phyloP scores from a whole-genome alignment of 176 grass and related monocot species.

The Melocanna baccifera region DNA sequence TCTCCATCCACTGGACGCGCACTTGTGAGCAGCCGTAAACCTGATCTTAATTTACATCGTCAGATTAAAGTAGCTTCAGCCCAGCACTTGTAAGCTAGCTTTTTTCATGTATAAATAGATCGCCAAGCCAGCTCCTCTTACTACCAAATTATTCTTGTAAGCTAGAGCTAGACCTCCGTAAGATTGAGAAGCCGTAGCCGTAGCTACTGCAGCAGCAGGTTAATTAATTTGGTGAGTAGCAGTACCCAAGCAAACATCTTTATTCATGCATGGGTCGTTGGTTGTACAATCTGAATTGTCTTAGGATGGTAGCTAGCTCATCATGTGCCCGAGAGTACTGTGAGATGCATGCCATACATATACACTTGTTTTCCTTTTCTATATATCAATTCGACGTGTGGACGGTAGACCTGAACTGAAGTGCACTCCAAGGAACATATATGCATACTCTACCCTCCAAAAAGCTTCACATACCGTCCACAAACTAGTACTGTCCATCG shows the following conservation, averaged over 20 bases:
- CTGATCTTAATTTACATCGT: constrained; percentile 2
- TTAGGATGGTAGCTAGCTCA: background rate
- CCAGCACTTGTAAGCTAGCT: background rate
- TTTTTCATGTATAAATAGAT: background rate
- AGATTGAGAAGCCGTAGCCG: background rate
- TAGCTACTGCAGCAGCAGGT: background rate
- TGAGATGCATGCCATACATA: background rate
- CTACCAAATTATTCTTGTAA: background rate
- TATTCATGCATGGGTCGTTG: background rate
- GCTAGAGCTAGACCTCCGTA: background rate
- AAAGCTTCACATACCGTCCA: constrained; percentile 36
- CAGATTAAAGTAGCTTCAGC: background rate
- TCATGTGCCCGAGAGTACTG: background rate
- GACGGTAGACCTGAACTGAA: constrained; percentile 62
- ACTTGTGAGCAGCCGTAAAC: background rate
- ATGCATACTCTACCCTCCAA: constrained; percentile 50
- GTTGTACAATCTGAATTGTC: background rate
- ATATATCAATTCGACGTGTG: background rate
- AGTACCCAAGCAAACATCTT: background rate
- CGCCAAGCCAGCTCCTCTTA: background rate
- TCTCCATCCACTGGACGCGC: constrained; percentile 13
- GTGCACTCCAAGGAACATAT: constrained; percentile 86
- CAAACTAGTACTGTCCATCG: constrained; percentile 5
- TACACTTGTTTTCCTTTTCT: background rate
- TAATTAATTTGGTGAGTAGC: background rate